Evolutionary conservation across 2,329 filamentous ascomycete species (phyloP).

Genomic region (Cryphonectria nitschkei): DNA sequence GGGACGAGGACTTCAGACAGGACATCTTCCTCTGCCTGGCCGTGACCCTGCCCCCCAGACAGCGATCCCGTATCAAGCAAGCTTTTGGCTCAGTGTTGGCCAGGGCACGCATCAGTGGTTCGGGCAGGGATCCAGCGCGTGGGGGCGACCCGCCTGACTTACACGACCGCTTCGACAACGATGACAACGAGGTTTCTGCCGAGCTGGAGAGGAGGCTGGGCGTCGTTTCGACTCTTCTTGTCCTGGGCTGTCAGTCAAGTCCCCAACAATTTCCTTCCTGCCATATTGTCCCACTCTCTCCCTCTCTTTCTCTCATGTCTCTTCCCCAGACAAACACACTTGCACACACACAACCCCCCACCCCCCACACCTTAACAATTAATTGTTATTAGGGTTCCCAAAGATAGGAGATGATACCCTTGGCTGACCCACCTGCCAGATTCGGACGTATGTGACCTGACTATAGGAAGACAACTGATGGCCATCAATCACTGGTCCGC

Average conservation of each 20-base stretch:
- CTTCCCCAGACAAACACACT: background rate
- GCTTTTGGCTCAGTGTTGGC: conserved; percentile 23
- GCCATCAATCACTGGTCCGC: conserved; percentile 27
- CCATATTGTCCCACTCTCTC: background rate
- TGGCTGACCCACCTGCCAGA: conserved; percentile 21
- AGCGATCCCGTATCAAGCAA: conserved; percentile 22
- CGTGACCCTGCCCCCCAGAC: conserved; percentile 25
- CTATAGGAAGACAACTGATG: conserved; percentile 24
- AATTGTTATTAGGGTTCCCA: background rate
- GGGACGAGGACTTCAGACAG: conserved; percentile 24
- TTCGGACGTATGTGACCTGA: conserved; percentile 28
- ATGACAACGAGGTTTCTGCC: conserved; percentile 4
- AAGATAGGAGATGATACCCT: background rate
- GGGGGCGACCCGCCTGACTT: conserved; percentile 12
- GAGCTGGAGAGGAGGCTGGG: conserved; percentile 25
- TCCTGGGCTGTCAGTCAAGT: conserved; percentile 27
- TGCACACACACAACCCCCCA: background rate
- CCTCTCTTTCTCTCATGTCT: background rate
- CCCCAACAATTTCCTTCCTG: background rate
- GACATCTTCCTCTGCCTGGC: conserved; percentile 30
- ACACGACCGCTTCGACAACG: conserved; percentile 10
- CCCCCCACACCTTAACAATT: background rate
- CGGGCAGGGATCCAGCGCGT: conserved; percentile 20
- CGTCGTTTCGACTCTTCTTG: conserved; percentile 26
- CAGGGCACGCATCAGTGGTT: conserved; percentile 24